A percentile compares a stretch with the other conserved stretches of the same genome.
phyloP scores from a whole-genome alignment of 148 eudicot species.

The Pharnaceum exiguum region DNA sequence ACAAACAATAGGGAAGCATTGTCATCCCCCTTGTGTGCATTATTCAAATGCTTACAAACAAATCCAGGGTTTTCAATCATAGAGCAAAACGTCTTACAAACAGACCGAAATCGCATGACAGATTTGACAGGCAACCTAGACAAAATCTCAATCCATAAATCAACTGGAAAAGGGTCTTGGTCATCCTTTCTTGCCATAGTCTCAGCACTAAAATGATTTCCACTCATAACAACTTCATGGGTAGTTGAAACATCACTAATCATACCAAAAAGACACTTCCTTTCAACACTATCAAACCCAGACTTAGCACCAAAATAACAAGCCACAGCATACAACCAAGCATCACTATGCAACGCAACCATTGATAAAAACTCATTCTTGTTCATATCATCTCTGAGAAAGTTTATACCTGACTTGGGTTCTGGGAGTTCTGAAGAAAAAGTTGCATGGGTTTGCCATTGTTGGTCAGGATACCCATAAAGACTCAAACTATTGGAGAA shows the following conservation, averaged over 20 bases:
- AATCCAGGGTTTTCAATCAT: slow-evolving; percentile 8
- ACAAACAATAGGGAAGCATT: slow-evolving; percentile 7
- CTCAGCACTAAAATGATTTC: background rate
- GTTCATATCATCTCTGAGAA: slow-evolving; percentile 7
- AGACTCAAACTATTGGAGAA: too few species aligned
- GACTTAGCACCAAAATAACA: slow-evolving; percentile 4
- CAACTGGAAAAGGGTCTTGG: slow-evolving; percentile 2
- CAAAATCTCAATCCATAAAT: slow-evolving; percentile 12
- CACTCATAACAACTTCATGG: background rate
- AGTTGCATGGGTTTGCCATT: slow-evolving; percentile 16
- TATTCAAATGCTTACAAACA: slow-evolving; percentile 2
- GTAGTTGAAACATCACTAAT: background rate
- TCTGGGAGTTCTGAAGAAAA: slow-evolving; percentile 15
- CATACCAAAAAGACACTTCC: slow-evolving; percentile 17
- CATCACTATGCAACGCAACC: slow-evolving; percentile 21
- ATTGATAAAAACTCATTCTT: slow-evolving; percentile 19
- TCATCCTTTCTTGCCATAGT: slow-evolving; percentile 4
- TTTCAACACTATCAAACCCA: slow-evolving; percentile 16
- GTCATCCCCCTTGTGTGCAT: background rate
- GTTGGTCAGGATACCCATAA: slow-evolving; percentile 14
- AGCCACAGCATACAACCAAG: slow-evolving; percentile 17
- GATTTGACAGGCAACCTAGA: slow-evolving; percentile 5
- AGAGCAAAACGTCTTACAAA: slow-evolving; percentile 15
- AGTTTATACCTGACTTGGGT: slow-evolving; percentile 18
- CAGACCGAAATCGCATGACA: slow-evolving; percentile 3